phyloP scores from a whole-genome alignment of 129 eudicot species.

The Oenanthe sinensis region DNA sequence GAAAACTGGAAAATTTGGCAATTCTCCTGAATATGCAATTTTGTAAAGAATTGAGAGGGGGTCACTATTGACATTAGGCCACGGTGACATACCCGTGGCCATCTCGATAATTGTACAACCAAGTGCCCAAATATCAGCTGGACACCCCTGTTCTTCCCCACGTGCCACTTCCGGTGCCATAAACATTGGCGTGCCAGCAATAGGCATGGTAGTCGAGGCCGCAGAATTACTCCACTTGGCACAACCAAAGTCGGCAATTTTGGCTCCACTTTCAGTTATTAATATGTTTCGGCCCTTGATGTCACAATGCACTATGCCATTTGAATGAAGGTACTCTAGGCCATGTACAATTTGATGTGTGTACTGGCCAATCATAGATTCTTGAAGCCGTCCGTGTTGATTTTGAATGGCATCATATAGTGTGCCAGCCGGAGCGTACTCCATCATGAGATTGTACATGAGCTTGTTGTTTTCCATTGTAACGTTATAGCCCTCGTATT shows the following conservation, averaged over 20 bases:
- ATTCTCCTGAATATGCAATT: conserved; percentile 53
- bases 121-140: conserved; percentile 73
- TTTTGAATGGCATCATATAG: conserved; percentile 26
- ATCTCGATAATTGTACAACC: conserved; percentile 77
- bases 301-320: conserved; percentile 69
- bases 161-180: conserved; percentile 82
- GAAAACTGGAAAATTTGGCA: conserved; percentile 39
- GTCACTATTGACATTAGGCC: conserved; percentile 23
- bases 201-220: conserved; percentile 7
- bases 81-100: conserved; percentile 59
- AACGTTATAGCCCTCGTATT: conserved; percentile 48
- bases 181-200: conserved; percentile 64
- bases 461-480: conserved; percentile 33
- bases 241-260: conserved; percentile 74
- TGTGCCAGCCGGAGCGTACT: conserved; percentile 50
- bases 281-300: conserved; percentile 56
- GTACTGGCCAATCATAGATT: conserved; percentile 27
- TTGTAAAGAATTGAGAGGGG: conserved; percentile 38
- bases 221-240: conserved; percentile 32
- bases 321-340: conserved; percentile 57
- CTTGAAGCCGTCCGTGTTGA: conserved; percentile 26
- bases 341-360: conserved; percentile 49
- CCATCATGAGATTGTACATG: conserved; percentile 51
- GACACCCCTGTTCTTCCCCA: conserved; percentile 64
- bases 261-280: conserved; percentile 29